Base-by-base conservation (phyloP, 495 filamentous ascomycete genomes). In the Neurospora tetrasperma region DNA sequence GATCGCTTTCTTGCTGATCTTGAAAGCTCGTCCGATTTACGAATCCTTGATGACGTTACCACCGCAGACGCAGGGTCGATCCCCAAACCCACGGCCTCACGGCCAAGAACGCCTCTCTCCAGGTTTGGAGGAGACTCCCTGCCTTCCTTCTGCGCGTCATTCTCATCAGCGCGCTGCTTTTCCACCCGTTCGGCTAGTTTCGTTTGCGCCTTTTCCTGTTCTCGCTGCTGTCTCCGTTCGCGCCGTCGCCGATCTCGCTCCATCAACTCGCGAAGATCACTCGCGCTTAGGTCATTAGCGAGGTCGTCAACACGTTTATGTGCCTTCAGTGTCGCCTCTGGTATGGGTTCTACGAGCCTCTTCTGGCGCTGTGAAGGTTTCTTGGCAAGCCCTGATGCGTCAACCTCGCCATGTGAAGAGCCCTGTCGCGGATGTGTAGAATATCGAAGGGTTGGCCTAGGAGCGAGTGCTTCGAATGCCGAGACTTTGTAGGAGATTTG, bases 181-280 rank as follows among this genome's bases (percentile, higher is more conserved):
- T 94, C 92, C 46, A 89, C 89, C 70, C 86, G 87, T 54, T 89
- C 85, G 72, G 91, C 87, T 54, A 97, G 83, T 71, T 86, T 90
- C 73, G 89, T 87, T 72, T 92, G 87, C 35, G 92, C 79, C 73
- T 84, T 90, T 74, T 94, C 91, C 72, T 90, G 89, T 35, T 96
- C 91, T 54, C 87, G 85, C 71, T 90, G 84, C 69, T 85, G 86
- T 82, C 93, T 93, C 78, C 87, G 89, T 72, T 97, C 92, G 73
- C 86, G 87, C 41, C 94, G 86, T 73, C 93, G 88, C 73, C 91
- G 85, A 78, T 98, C 94, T 71, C 94, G 84, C 72, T 98, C 94
- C 86, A 98, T 88, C 42, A 97, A 79, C 76, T 96, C 92, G 23
- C 94, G 86, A 69, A 98, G 77, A 76, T 90, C 92, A 43, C 91